These are phyloP conservation scores for Fallopia convolvulus DNA, from an alignment of 148 eudicot genomes.

Conservation along the genomic window DNA sequence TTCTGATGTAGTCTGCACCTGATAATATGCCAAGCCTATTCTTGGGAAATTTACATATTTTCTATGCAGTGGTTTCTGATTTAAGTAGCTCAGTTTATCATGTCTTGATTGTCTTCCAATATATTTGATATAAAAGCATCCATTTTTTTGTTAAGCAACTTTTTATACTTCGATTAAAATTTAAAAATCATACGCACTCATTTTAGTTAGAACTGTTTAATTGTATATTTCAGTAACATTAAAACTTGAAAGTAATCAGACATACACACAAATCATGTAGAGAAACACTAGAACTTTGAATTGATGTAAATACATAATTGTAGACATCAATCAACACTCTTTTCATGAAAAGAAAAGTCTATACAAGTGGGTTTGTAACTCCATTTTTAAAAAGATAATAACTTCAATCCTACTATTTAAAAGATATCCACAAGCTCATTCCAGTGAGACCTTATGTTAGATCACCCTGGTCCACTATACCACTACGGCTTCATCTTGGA, in stretches of 20 bases:
- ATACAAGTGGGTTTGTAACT: neutral
- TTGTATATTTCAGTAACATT: neutral
- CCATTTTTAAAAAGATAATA: neutral
- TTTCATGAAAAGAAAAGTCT: neutral
- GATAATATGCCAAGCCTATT: slow-evolving; percentile 16
- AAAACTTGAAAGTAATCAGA: no score
- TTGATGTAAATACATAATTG: neutral
- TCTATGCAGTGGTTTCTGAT: no score
- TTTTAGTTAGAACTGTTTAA: neutral
- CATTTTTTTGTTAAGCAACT: no score
- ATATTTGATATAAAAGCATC: no score
- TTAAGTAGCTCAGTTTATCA: no score
- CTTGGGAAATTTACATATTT: neutral
- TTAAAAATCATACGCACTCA: no score
- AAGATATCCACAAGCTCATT: slow-evolving; percentile 2
- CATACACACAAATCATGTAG: neutral
- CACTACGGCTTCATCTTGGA: slow-evolving; percentile 33
- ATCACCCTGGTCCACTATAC: slow-evolving; percentile 26
- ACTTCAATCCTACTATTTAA: neutral
- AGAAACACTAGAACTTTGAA: neutral
- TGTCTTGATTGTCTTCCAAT: no score
- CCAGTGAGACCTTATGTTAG: neutral
- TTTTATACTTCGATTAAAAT: no score
- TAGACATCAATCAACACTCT: neutral
- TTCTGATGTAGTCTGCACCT: slow-evolving; percentile 78